phyloP scores from a whole-genome alignment of 2,329 filamentous ascomycete genomes.

The Xylariaceae sp. region DNA sequence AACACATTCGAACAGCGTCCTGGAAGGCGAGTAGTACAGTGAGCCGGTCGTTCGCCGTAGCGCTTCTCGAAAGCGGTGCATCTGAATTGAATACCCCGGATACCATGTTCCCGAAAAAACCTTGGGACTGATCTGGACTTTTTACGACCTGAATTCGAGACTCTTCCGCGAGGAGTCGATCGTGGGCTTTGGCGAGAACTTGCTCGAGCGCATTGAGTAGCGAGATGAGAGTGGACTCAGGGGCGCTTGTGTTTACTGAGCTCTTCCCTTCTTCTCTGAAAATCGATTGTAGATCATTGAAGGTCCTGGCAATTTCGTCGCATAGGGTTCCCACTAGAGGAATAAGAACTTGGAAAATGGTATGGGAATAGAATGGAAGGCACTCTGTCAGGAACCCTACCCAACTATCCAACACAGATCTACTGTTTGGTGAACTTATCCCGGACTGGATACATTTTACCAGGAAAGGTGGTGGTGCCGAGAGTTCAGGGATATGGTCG shows the following conservation, averaged over 20 bases:
- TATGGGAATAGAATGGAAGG: slow-evolving; percentile 75
- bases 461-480: slow-evolving; percentile 64
- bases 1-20: slow-evolving; percentile 88
- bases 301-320: slow-evolving; percentile 68
- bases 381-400: slow-evolving; percentile 79
- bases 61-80: slow-evolving; percentile 68
- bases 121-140: slow-evolving; percentile 75
- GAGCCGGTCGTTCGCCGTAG: slow-evolving; percentile 86
- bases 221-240: slow-evolving; percentile 73
- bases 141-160: slow-evolving; percentile 64
- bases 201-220: slow-evolving; percentile 91
- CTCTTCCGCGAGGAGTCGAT: slow-evolving; percentile 74
- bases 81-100: slow-evolving; percentile 86
- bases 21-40: slow-evolving; percentile 96
- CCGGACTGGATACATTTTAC: slow-evolving; percentile 81
- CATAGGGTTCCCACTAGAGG: slow-evolving; percentile 90
- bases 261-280: slow-evolving; percentile 45
- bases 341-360: slow-evolving; percentile 85
- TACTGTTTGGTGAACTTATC: slow-evolving; percentile 69
- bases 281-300: slow-evolving; percentile 63
- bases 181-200: slow-evolving; percentile 80
- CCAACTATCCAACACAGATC: slow-evolving; percentile 85
- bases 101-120: slow-evolving; percentile 92
- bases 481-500: slow-evolving; percentile 23
- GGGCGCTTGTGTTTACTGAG: slow-evolving; percentile 39